Evolutionary conservation across 805 yeast genomes (phyloP), one percentile per base, ranked within the genome.

Genomic region (Wickerhamia fluorescens): DNA sequence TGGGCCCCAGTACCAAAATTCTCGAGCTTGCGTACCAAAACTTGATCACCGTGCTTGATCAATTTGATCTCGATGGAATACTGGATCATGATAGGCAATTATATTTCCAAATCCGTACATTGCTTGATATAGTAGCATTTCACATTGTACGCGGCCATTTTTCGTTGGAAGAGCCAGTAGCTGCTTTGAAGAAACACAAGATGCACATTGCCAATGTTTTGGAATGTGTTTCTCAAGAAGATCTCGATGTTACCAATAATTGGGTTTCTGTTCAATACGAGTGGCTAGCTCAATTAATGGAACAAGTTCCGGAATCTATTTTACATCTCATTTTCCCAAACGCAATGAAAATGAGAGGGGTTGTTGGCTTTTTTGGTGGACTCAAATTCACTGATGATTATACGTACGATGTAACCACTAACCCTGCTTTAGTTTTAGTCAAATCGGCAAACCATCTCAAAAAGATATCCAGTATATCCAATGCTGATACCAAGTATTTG

Each of bases 251-350:
- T 9, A 42, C 55, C 5, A 17, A 36, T 16, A 39, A 63, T 23
- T 83, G 94, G 94, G 42, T 66, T 7, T 67, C 78, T 1, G 45
- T 56, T n/a, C 94, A 83, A 44, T 69, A 73, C 38, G 68, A 73
- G 23, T 71, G 81, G 76, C 54, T 83, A 8, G 85, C 81, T 0
- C 72, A 78, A 33, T 47, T 80, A 11, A 53, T 76, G 29, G 64
- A 57, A 7, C 29, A 52, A n/a, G 58, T 71, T 1, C 82, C 82
- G 0, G 38, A 44, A 8, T 67, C 38, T 4, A 28, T 28, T 14
- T 12, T 20, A 7, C 23, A 24, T 12, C 18, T 16, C 5, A 12
- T 20, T 12, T 24, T 17, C 10, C 9, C n/a, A 16, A 22, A 22
- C 15, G 19, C 17, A 16, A 25, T 16, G 23, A 38, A 34, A 13